A percentile compares a stretch with the other conserved stretches of the same genome.
Evolutionary conservation across 169 alveolate genomes (phyloP).

Genomic region (Perkinsus chesapeaki): DNA sequence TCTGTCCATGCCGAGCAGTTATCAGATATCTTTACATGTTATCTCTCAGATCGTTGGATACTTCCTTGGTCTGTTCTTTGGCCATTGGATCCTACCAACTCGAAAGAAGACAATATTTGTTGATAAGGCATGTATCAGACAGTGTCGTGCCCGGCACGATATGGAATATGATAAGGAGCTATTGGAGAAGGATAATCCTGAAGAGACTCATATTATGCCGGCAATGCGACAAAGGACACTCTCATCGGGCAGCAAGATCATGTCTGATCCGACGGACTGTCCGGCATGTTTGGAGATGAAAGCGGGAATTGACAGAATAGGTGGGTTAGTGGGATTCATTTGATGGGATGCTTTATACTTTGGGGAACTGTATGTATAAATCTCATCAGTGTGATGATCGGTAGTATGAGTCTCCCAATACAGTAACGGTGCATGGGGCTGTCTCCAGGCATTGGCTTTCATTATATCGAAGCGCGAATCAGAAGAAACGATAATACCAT

Average conservation of each 20-base stretch:
- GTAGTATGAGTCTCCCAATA: too few species aligned
- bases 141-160: background rate
- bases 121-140: background rate
- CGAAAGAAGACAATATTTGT: background rate
- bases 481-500: too few species aligned
- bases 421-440: too few species aligned
- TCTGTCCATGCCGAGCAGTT: too few species aligned
- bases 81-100: background rate
- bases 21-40: too few species aligned
- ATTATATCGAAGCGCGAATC: too few species aligned
- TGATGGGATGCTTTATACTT: background rate
- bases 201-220: background rate
- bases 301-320: background rate
- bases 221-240: background rate
- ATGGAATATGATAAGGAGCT: too few species aligned
- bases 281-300: background rate
- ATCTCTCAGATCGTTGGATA: background rate
- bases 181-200: too few species aligned
- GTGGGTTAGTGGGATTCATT: background rate
- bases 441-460: too few species aligned
- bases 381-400: too few species aligned
- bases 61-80: background rate
- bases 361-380: too few species aligned
- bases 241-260: background rate
- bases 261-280: background rate